Evolutionary conservation across 176 grass and related monocot species (phyloP).

Genomic region (Coix lacrymajobi): DNA sequence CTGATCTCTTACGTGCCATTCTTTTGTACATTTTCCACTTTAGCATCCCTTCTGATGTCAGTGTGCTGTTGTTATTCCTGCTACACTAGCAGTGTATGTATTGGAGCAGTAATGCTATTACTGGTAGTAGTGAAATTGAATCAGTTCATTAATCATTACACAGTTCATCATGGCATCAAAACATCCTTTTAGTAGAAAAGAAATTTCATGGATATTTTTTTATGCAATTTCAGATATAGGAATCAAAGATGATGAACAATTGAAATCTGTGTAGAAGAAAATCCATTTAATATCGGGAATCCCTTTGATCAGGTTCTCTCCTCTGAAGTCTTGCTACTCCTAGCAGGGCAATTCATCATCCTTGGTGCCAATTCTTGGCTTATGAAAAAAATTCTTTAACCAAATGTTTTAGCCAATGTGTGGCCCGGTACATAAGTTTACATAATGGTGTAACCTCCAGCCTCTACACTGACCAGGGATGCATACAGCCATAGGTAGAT

Average conservation of each 20-base stretch:
- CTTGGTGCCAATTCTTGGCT: neutral
- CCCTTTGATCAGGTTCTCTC: neutral
- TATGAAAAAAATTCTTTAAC: neutral
- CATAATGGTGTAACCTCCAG: neutral
- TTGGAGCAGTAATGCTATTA: neutral
- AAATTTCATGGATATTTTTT: neutral
- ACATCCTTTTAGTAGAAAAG: neutral
- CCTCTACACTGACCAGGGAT: neutral
- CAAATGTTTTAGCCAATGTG: neutral
- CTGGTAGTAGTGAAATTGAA: neutral
- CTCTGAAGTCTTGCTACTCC: neutral
- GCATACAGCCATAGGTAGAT: neutral
- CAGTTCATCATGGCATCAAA: neutral
- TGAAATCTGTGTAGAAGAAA: neutral
- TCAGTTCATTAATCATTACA: neutral
- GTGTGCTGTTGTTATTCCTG: conserved; percentile 5
- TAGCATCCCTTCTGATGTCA: neutral
- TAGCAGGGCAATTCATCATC: neutral
- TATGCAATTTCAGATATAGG: neutral
- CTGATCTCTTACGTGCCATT: neutral
- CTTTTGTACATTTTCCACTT: neutral
- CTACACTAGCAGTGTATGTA: neutral
- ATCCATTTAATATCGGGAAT: neutral
- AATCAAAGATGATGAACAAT: neutral
- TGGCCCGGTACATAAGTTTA: neutral